Evolutionary conservation across 2,329 filamentous ascomycete genomes (phyloP).

Genomic region (Claviceps quebecensis): DNA sequence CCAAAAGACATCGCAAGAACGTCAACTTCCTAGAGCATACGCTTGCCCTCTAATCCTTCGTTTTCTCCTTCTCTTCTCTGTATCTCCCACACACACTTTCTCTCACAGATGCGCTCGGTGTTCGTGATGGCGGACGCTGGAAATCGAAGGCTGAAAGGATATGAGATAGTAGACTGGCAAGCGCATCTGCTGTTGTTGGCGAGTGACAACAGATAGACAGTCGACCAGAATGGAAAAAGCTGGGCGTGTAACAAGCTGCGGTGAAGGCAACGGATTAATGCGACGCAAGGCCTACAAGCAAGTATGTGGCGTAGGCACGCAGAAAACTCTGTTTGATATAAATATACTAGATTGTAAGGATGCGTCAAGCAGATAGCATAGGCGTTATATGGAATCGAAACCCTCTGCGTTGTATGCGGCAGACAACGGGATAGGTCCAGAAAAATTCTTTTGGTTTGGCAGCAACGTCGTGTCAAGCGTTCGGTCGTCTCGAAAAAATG

Average conservation of each 20-base stretch:
- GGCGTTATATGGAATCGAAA: not conserved
- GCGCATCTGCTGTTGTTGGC: not conserved
- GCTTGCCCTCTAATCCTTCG: not conserved
- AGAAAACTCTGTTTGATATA: not conserved
- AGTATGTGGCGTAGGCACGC: not conserved
- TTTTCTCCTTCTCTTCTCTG: not conserved
- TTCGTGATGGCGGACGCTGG: not conserved
- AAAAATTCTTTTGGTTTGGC: no score
- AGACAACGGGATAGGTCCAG: not conserved
- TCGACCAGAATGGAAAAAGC: not conserved
- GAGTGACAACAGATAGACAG: not conserved
- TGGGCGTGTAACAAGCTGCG: not conserved
- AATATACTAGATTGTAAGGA: not conserved
- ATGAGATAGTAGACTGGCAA: not conserved
- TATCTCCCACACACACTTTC: not conserved
- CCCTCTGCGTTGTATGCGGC: no score
- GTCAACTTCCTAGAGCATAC: not conserved
- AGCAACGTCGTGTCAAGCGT: no score
- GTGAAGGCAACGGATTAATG: not conserved
- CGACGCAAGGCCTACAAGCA: not conserved
- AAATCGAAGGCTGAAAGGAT: not conserved
- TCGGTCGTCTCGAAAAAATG: no score
- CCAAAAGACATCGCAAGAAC: conserved; percentile 30
- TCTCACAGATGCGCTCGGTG: not conserved
- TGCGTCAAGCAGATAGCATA: not conserved